phyloP scores from a whole-genome alignment of 768 basidiomycete species.

The Glaciozyma antarctica region DNA sequence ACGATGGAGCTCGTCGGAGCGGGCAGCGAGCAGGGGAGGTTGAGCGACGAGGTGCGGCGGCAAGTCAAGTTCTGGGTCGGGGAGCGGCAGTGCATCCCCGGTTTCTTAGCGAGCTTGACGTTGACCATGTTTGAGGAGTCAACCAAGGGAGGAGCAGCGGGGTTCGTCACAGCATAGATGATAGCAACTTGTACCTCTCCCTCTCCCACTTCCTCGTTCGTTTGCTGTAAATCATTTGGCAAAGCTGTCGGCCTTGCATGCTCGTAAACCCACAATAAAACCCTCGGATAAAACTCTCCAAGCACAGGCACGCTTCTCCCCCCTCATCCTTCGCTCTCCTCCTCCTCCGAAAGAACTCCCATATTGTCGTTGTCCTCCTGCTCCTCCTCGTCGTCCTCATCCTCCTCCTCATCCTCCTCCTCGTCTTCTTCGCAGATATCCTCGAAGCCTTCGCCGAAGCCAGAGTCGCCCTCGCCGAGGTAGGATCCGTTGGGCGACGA shows the following conservation, averaged over 20 bases:
- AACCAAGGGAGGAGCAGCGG: no score
- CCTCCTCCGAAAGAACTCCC: background rate
- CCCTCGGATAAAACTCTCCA: no score
- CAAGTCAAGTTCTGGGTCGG: conserved; percentile 51
- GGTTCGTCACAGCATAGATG: no score
- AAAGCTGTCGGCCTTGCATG: no score
- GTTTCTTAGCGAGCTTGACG: conserved; percentile 34
- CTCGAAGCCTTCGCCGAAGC: background rate
- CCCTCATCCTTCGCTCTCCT: no score
- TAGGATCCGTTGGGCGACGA: background rate
- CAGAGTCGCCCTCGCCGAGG: background rate
- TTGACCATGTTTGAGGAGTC: background rate
- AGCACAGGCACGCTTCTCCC: no score
- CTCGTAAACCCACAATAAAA: no score
- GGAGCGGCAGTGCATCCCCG: conserved; percentile 25
- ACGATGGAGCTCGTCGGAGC: conserved; percentile 29
- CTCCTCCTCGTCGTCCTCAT: background rate
- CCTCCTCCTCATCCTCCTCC: background rate
- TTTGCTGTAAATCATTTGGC: no score
- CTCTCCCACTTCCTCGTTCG: no score
- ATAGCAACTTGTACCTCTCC: no score
- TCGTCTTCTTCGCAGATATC: background rate
- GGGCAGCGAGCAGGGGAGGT: conserved; percentile 47
- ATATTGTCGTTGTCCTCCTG: conserved; percentile 13
- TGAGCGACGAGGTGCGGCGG: conserved; percentile 49